Evolutionary conservation across 495 filamentous ascomycete genomes (phyloP).

Genomic region (Neurospora sp.): DNA sequence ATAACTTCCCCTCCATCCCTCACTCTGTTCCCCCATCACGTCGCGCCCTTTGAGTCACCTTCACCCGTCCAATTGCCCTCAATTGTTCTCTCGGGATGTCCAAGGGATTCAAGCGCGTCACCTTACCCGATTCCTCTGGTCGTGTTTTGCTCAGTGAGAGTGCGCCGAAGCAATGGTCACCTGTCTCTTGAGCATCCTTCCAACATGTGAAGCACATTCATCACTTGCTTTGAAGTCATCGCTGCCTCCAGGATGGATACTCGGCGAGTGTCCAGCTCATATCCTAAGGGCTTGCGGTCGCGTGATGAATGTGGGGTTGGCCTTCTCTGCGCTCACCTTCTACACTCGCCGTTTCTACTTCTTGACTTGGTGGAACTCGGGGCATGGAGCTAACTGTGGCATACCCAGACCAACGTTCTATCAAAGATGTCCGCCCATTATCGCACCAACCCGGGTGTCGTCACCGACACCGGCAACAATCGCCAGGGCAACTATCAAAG

Average conservation of each 20-base stretch:
- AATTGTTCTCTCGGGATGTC: background rate
- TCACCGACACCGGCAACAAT: constrained; percentile 15
- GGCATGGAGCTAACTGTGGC: background rate
- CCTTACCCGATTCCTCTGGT: background rate
- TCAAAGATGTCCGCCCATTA: constrained; percentile 17
- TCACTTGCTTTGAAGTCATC: background rate
- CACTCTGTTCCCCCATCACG: background rate
- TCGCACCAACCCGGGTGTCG: constrained; percentile 11
- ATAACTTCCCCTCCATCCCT: background rate
- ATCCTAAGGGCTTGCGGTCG: background rate
- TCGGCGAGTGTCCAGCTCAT: background rate
- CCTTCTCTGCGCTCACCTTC: background rate
- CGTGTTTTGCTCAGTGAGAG: background rate
- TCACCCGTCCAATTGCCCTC: background rate
- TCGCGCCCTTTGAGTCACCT: background rate
- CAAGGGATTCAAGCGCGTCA: background rate
- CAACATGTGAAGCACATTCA: background rate
- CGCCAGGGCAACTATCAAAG: constrained; percentile 9
- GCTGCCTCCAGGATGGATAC: background rate
- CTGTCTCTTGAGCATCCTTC: background rate
- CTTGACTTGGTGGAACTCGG: background rate
- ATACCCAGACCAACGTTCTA: background rate
- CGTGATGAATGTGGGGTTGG: background rate
- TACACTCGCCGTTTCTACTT: background rate
- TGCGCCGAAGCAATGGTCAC: background rate